Conservation (phyloP, 306 rosid genomes). For the Malus domestica region ASM211411v1 NC_041789.1:10550001-10550500, state of each 20-base stretch:
- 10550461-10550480: neutral
- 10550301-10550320: neutral
- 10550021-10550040: conserved; percentile 6
- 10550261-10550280: neutral
- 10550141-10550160: neutral
- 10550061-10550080: conserved; percentile 96
- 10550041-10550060: conserved; percentile 98
- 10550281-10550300: neutral
- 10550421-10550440: neutral
- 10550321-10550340: neutral
- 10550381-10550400: neutral
- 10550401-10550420: neutral
- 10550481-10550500: neutral
- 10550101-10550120: conserved; percentile 97
- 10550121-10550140: neutral
- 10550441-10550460: neutral
- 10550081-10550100: conserved; percentile 97
- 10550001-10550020: neutral
- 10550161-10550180: neutral
- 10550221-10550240: neutral
- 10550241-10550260: neutral
- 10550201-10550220: neutral
- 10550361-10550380: neutral
- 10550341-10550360: too few species aligned
- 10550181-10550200: neutral